Conservation (phyloP, 1,284 basidiomycete genomes). For the Fomitopsis betulina region DNA sequence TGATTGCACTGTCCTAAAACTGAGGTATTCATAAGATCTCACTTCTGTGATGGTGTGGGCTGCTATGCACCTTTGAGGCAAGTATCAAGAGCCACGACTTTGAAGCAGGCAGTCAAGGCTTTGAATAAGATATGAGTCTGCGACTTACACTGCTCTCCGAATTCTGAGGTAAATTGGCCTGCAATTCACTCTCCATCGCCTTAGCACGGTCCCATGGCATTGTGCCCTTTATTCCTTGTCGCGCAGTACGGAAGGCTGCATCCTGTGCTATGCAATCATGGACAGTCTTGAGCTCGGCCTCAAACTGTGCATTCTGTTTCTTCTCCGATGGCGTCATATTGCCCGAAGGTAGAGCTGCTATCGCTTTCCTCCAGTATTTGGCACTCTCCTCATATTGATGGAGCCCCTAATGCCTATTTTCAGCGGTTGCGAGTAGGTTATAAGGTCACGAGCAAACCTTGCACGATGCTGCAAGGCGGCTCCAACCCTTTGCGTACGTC, state of each 20-base stretch:
- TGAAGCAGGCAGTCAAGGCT: neutral
- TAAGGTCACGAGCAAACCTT: slow-evolving; percentile 19
- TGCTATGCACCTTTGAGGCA: neutral
- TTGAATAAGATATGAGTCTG: neutral
- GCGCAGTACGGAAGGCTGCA: neutral
- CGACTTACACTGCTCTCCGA: neutral
- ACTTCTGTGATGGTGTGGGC: too few relatives aligned
- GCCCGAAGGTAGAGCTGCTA: slow-evolving; percentile 19
- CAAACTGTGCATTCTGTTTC: slow-evolving; percentile 26
- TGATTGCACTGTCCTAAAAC: slow-evolving; percentile 17
- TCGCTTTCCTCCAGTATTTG: slow-evolving; percentile 19
- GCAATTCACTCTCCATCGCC: neutral
- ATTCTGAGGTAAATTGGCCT: slow-evolving; percentile 3
- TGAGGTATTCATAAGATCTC: slow-evolving; percentile 3
- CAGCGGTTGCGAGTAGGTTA: neutral
- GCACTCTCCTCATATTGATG: neutral
- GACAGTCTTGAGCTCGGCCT: slow-evolving; percentile 9
- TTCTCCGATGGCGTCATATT: slow-evolving; percentile 20
- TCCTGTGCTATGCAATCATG: neutral
- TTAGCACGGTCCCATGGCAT: slow-evolving; percentile 5
- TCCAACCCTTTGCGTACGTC: slow-evolving; percentile 32
- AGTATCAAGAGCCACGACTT: neutral
- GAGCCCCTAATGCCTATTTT: neutral
- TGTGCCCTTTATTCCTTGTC: neutral
- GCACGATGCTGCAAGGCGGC: slow-evolving; percentile 26